Evolutionary conservation across 2,329 filamentous ascomycete genomes (phyloP), one percentile per base, ranked within the genome.

Genomic region (Amylocarpus encephaloides): DNA sequence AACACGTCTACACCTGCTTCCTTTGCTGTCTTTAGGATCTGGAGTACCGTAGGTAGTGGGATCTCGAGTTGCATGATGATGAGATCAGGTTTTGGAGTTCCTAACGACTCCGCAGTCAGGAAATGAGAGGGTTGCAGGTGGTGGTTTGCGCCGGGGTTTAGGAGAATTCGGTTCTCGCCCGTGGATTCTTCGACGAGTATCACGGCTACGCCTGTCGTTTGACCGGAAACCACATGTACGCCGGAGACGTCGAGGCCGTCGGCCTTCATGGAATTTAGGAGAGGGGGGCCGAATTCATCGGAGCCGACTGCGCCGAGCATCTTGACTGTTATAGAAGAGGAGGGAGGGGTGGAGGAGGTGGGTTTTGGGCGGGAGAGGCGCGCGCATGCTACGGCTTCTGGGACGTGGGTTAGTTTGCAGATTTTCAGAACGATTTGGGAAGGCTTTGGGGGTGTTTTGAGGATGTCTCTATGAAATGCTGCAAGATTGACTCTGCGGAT

Each of bases 11-110:
- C 73, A 1, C 68, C 66, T 26, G 69, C 68, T 29, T 61, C 60
- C 22, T 74, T 70, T 7, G 78, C 77, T 11, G 74, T 71, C 43
- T 63, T 63, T 29, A 90, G 67, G 43, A 83, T 79, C 33, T 77
- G 75, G 44, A 88, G 66, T 12, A 87, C 79, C 0, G 83, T 86
- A 1, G 74, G 68, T 13, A 85, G 66, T 1, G 85, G 85, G 30
- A 88, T 86, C 68, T 91, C 86, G n/a, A 88, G 78, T 72, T 91
- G 86, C 75, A 90, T 75, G 53, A 90, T 76, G 41, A 90, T 74
- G 16, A 90, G 69, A 63, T 85, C 77, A 0, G 84, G 82, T 15
- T 64, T 62, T 1, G 70, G 72, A 10, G 63, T 60, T 6, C 72
- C 64, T 12, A 67, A 64, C 10, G 63, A 60, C 3, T 62, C 50